phyloP scores from a whole-genome alignment of 2,329 filamentous ascomycete genomes.

The Penicillium sp. region DNA sequence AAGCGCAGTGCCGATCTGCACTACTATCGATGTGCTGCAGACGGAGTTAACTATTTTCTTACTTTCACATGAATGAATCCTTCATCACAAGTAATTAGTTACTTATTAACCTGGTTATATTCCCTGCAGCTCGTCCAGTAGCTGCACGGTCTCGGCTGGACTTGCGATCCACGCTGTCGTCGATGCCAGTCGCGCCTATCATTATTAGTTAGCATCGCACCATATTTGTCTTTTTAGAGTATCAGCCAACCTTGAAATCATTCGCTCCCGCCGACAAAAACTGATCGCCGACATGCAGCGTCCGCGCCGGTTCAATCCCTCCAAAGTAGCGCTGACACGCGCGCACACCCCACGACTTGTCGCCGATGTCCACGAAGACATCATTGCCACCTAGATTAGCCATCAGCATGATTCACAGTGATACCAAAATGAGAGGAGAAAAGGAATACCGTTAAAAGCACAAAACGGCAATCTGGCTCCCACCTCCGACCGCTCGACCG shows the following conservation, averaged over 20 bases:
- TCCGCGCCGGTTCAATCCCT: slow-evolving; percentile 63
- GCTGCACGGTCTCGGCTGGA: slow-evolving; percentile 76
- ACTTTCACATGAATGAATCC: too few relatives aligned
- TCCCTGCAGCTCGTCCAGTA: slow-evolving; percentile 64
- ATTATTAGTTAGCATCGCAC: too few relatives aligned
- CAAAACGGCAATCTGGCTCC: slow-evolving; percentile 73
- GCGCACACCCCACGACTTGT: slow-evolving; percentile 91
- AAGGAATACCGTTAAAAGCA: slow-evolving; percentile 95
- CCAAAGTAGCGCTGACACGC: slow-evolving; percentile 89
- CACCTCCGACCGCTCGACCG: slow-evolving; percentile 69
- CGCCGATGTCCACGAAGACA: slow-evolving; percentile 96
- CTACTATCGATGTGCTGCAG: too few relatives aligned
- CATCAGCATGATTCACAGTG: too few relatives aligned
- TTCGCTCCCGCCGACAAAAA: slow-evolving; percentile 92
- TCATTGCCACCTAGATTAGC: too few relatives aligned
- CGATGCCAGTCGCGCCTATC: slow-evolving; percentile 71
- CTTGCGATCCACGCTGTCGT: slow-evolving; percentile 97
- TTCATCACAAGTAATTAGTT: too few relatives aligned
- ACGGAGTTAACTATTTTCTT: too few relatives aligned
- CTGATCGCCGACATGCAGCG: slow-evolving; percentile 89
- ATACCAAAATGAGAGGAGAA: too few relatives aligned
- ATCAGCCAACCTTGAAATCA: slow-evolving; percentile 74
- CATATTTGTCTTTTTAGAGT: too few relatives aligned
- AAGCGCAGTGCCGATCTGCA: too few relatives aligned
- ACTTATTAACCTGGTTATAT: too few relatives aligned